These are phyloP conservation scores for Echinosophora koreensis DNA, from an alignment of 306 rosid genomes.

Conservation along the genomic window DNA sequence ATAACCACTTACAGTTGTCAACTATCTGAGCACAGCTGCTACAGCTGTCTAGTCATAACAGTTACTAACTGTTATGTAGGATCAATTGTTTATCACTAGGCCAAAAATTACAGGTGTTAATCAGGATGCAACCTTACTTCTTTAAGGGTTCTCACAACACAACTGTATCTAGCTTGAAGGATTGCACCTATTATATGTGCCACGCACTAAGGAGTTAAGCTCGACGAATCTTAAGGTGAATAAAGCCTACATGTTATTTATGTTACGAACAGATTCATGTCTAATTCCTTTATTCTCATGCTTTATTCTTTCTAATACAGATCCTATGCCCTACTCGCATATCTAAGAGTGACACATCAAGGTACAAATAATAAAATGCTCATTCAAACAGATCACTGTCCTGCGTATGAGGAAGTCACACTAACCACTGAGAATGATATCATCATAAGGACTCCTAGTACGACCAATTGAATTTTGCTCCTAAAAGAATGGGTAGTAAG, in stretches of 20 bases:
- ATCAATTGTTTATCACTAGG: too few relatives aligned
- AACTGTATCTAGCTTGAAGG: too few relatives aligned
- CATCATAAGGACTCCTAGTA: conserved; percentile 16
- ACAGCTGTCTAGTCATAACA: not conserved
- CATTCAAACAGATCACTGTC: not conserved
- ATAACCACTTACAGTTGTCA: not conserved
- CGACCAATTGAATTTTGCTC: not conserved
- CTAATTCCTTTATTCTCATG: too few relatives aligned
- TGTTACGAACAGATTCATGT: not conserved
- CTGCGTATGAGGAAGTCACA: not conserved
- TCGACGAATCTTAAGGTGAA: too few relatives aligned
- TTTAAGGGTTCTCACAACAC: too few relatives aligned
- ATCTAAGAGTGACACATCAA: not conserved
- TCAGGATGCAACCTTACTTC: too few relatives aligned
- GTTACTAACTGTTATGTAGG: not conserved
- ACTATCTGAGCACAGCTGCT: not conserved
- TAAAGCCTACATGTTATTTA: too few relatives aligned
- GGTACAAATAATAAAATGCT: conserved; percentile 15
- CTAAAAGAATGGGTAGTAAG: conserved; percentile 31
- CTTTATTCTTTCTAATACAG: too few relatives aligned
- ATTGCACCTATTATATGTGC: too few relatives aligned
- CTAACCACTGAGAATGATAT: not conserved
- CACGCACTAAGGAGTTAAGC: too few relatives aligned
- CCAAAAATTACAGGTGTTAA: too few relatives aligned
- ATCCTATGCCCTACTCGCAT: not conserved